Percentiles rank a stretch among this genome's conserved stretches.
phyloP scores from a whole-genome alignment of 345 rosid genomes.

The Citrus maxima region DNA sequence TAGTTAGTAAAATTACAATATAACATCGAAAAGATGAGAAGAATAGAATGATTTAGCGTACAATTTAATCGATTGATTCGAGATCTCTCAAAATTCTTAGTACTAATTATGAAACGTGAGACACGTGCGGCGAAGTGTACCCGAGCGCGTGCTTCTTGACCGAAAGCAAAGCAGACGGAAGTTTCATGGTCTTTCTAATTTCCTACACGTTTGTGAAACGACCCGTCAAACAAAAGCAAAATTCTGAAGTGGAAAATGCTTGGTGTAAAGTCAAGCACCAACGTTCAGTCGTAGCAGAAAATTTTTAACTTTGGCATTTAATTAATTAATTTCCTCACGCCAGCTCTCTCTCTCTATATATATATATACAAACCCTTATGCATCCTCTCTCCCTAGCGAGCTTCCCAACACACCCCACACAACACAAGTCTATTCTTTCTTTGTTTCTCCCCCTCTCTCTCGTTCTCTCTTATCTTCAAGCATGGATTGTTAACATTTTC shows the following conservation, averaged over 20 bases:
- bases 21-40: no score
- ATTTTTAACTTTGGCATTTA: conserved; percentile 1
- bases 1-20: no score
- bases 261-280: conserved; percentile 13
- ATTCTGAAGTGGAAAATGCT: background rate
- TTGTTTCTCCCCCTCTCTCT: background rate
- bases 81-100: background rate
- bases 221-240: conserved; percentile 26
- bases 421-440: background rate
- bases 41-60: background rate
- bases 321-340: background rate
- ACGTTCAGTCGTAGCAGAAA: background rate
- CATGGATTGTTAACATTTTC: no score
- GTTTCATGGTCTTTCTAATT: background rate
- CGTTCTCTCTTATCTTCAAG: no score
- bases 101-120: conserved; percentile 3
- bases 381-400: background rate
- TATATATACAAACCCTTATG: background rate
- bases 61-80: background rate
- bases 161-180: background rate
- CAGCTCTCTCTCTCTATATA: conserved; percentile 8
- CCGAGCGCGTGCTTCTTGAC: conserved; percentile 13
- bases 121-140: conserved; percentile 15
- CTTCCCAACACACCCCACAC: background rate
- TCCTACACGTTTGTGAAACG: conserved; percentile 27